Evolutionary conservation across 2,329 filamentous ascomycete genomes (phyloP), one percentile per base, ranked within the genome.

Genomic region (Exophiala bonariae): DNA sequence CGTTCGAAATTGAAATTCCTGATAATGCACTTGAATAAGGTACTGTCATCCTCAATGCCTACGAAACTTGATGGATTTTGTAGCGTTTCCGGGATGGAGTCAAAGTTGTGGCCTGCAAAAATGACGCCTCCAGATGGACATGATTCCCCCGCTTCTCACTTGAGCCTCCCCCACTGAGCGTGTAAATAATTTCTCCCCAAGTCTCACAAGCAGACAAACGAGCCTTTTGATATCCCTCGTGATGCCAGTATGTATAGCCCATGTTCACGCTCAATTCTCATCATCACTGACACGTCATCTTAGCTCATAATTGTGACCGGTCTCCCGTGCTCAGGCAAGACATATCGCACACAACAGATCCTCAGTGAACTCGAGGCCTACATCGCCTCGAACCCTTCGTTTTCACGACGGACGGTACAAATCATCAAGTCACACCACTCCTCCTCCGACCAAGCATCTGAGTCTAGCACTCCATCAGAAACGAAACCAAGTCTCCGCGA

Each of bases 321-420:
- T 54, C 83, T 79, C 62, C 82, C 82, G 39, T 81, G 77, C 55
- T 79, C 80, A 58, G 82, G 82, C 59, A 82, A 85, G 58, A 82
- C 79, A 10, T 70, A 81, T 59, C 79, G 82, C 61, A 76, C 79
- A 52, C 63, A 69, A 34, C 81, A 85, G 65, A 72, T 85, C 44
- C 69, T 76, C 43, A 60, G 72, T 48, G 65, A 69, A 35, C 59
- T 68, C 32, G 62, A 79, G 68, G 64, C 78, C 73, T 64, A 69
- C 63, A 63, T 70, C 53, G 34, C 50, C 9, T 41, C 51, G 2
- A 46, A 54, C 28, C 23, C 50, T 18, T 20, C 39, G 19, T 39
- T 34, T 16, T 41, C 47, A 6, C 64, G 70, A 47, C 64, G 63
- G 48, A 73, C 68, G 52, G 67, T 79, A 32, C 65, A 73, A 53